Conservation (phyloP, 1,139 yeast species). For the Debaryomycetaceae sp. region DNA sequence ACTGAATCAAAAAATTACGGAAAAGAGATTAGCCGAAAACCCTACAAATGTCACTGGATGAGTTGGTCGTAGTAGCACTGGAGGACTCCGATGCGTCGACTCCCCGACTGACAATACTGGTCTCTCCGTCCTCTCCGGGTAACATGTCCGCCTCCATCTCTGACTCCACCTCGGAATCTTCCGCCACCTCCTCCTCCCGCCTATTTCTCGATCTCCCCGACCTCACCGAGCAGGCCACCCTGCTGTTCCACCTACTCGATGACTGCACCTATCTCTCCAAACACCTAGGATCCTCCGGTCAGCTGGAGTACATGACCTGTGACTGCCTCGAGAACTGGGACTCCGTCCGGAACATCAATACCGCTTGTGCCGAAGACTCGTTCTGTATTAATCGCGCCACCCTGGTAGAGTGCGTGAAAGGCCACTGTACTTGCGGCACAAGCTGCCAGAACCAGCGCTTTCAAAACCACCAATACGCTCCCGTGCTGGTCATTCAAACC, state of each 20-base stretch:
- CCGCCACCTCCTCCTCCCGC: slow-evolving; percentile 7
- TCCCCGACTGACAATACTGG: too few species aligned
- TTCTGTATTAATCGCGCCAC: slow-evolving; percentile 90
- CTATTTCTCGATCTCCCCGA: slow-evolving; percentile 41
- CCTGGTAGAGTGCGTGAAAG: slow-evolving; percentile 80
- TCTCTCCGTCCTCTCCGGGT: not conserved
- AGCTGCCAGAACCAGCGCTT: slow-evolving; percentile 83
- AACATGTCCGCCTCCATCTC: slow-evolving; percentile 2
- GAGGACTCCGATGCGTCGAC: too few species aligned
- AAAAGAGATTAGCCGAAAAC: too few species aligned
- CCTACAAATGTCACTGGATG: too few species aligned
- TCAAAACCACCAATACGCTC: slow-evolving; percentile 62
- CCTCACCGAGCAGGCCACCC: slow-evolving; percentile 61
- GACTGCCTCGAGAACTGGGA: slow-evolving; percentile 59
- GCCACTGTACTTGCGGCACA: slow-evolving; percentile 62
- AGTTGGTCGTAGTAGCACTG: too few species aligned
- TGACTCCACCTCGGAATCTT: slow-evolving; percentile 1
- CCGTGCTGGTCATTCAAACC: slow-evolving; percentile 68
- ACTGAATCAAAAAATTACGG: too few species aligned
- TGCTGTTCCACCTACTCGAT: slow-evolving; percentile 42
- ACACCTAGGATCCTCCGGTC: slow-evolving; percentile 55
- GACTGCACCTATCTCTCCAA: slow-evolving; percentile 55
- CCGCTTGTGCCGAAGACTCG: slow-evolving; percentile 77
- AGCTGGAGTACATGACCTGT: slow-evolving; percentile 76
- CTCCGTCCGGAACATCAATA: slow-evolving; percentile 25